phyloP scores from a whole-genome alignment of 345 rosid genomes.

The Laguncularia racemosa region DNA sequence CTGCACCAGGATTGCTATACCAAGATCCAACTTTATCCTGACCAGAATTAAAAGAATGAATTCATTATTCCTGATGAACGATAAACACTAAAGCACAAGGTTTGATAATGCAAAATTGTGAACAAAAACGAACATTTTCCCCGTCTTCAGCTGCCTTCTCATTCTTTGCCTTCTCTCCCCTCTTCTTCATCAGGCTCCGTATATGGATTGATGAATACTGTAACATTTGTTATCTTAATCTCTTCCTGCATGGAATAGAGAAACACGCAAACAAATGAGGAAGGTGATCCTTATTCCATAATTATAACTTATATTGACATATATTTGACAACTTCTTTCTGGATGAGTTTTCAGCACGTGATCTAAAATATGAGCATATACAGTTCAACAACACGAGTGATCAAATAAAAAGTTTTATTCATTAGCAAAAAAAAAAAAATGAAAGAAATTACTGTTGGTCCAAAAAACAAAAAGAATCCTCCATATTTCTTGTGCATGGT shows the following conservation, averaged over 20 bases:
- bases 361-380: too few relatives aligned
- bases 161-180: slow-evolving; percentile 52
- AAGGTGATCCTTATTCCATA: too few relatives aligned
- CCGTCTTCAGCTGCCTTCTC: slow-evolving; percentile 46
- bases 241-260: slow-evolving; percentile 54
- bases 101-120: background rate
- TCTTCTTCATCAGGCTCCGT: slow-evolving; percentile 73
- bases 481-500: too few relatives aligned
- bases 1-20: slow-evolving; percentile 85
- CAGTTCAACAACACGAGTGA: too few relatives aligned
- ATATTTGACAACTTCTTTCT: too few relatives aligned
- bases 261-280: slow-evolving; percentile 7
- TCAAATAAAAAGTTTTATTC: too few relatives aligned
- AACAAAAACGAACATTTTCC: slow-evolving; percentile 39
- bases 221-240: slow-evolving; percentile 66
- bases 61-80: background rate
- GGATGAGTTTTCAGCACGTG: too few relatives aligned
- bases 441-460: too few relatives aligned
- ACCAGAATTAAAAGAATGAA: slow-evolving; percentile 9
- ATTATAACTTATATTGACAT: too few relatives aligned
- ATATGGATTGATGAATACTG: slow-evolving; percentile 84
- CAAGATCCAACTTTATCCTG: slow-evolving; percentile 87
- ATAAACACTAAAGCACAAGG: background rate
- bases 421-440: too few relatives aligned
- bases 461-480: too few relatives aligned